Base-by-base conservation (phyloP, 768 basidiomycete genomes). In the Auricularia sp. region DNA sequence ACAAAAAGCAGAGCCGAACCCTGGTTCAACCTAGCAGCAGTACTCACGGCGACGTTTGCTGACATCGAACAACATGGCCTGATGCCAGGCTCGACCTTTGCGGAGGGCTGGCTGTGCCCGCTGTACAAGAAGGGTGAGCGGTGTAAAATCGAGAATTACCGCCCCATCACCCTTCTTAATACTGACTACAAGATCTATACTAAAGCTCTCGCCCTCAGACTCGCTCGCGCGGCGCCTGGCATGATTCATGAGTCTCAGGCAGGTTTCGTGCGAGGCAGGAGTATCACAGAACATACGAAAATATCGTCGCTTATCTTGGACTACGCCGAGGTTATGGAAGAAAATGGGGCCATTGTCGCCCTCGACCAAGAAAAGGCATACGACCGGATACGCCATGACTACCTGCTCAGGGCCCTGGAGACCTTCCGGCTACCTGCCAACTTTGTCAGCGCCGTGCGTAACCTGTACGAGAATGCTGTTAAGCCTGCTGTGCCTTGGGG, bases 1-100 rank as follows among this genome's bases (percentile, higher is more conserved):
- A 24, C 24, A 24, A 24, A 24, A 24, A 24, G 24, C 24, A 24
- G 24, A 24, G 24, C 24, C 24, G 24, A 24, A 24, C 24, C 24
- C 24, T 24, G 37, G 37, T 11, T 18, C 2, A 16, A 63, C 37
- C 16, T 63, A 2, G 39, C 7, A 3, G 24, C 13, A 21, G 7
- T 63, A 2, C 36, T 63, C 79, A 47, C 79, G 75, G 11, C 82
- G 70, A 3, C 75, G 78, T 68, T 81, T 82, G 0, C 81, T 80
- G 11, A 82, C 83, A 78, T 79, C 0, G 62, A 74, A 64, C 0
- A 2, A 1, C 1, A 75, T 47, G 76, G 78, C 0, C 2, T 74
- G 0, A 2, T 16, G 2, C 1, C 24, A 0, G 3, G 7, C 0
- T 2, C 54, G 13, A 18, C 0, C 2, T 74, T 0, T 2, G 14